Percentiles rank a stretch among this genome's conserved stretches.
Conservation (phyloP, 1,139 yeast genomes). For the Hyphopichia fennica region DNA sequence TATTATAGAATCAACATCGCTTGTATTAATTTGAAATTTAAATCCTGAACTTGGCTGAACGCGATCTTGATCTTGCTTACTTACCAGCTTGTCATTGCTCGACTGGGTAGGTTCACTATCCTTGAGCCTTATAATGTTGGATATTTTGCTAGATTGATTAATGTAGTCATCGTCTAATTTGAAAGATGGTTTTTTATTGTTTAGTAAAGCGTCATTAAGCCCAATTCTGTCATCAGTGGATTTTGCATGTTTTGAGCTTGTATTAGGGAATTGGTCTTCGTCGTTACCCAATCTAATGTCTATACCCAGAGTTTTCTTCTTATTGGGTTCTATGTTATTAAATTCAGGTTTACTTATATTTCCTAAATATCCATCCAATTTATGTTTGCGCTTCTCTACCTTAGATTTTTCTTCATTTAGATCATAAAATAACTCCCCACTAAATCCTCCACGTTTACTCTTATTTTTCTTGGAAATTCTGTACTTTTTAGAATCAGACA, state of each 20-base stretch:
- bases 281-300: constrained; percentile 10
- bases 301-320: not conserved
- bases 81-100: constrained; percentile 9
- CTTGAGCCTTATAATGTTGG: constrained; percentile 32
- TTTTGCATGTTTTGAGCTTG: constrained; percentile 10
- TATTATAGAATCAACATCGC: constrained; percentile 23
- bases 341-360: constrained; percentile 30
- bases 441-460: constrained; percentile 25
- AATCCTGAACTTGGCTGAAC: constrained; percentile 41
- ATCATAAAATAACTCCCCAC: constrained; percentile 42
- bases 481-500: constrained; percentile 3
- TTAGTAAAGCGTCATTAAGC: constrained; percentile 17
- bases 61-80: no score
- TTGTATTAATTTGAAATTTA: constrained; percentile 31
- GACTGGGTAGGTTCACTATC: constrained; percentile 11
- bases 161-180: constrained; percentile 29
- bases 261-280: constrained; percentile 15
- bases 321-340: constrained; percentile 4
- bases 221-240: constrained; percentile 18
- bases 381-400: constrained; percentile 11
- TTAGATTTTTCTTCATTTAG: constrained; percentile 9
- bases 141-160: constrained; percentile 22
- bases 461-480: constrained; percentile 15
- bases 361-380: constrained; percentile 34
- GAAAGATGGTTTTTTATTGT: constrained; percentile 16